Evolutionary conservation across 1,284 basidiomycete genomes (phyloP).

Genomic region (Ustilago tritici): DNA sequence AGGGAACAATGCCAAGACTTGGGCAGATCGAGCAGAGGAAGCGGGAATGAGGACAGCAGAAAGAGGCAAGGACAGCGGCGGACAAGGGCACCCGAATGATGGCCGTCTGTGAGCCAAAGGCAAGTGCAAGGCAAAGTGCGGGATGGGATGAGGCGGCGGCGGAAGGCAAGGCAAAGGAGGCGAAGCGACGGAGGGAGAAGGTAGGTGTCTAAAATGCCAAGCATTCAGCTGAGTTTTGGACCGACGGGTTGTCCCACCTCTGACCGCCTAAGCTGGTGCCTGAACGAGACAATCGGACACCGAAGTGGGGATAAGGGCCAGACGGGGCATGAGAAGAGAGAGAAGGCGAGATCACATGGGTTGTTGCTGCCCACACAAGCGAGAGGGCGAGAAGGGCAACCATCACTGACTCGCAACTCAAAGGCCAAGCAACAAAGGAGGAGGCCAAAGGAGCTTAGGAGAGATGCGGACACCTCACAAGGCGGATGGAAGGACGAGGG

Average conservation of each 20-base stretch:
- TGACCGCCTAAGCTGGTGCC: not conserved
- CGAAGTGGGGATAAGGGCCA: not conserved
- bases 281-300: not conserved
- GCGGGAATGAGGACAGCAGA: not conserved
- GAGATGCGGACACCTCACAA: not conserved
- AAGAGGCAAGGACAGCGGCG: not conserved
- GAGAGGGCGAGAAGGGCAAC: not conserved
- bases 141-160: not conserved
- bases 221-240: constrained; percentile 12
- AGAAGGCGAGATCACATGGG: not conserved
- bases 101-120: not conserved
- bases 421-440: constrained; percentile 4
- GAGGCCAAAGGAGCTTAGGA: not conserved
- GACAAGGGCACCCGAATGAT: not conserved
- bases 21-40: not conserved
- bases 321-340: not conserved
- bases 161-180: not conserved
- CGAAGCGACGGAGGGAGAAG: not conserved
- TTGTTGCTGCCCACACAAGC: not conserved
- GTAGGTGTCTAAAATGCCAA: constrained; percentile 3
- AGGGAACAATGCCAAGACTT: constrained; percentile 40
- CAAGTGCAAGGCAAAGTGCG: not conserved
- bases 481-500: not conserved
- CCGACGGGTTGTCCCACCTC: constrained; percentile 8
- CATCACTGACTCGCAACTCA: not conserved